Conservation (phyloP, 2,329 filamentous ascomycete species). For the Pyrenophora seminiperda region DNA sequence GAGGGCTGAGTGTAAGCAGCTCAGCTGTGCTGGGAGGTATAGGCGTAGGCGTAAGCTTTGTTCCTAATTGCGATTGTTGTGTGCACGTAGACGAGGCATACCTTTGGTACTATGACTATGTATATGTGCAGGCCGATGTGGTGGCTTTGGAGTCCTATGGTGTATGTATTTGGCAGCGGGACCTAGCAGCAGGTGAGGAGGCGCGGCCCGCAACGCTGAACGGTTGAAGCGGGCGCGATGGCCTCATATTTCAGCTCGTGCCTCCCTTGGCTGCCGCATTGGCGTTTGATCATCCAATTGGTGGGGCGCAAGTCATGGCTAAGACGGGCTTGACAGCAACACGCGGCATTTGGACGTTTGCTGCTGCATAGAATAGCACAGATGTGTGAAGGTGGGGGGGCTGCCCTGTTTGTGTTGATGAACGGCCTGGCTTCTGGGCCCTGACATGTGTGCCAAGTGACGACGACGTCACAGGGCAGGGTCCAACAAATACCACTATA, state of each 20-base stretch:
- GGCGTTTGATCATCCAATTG: constrained; percentile 27
- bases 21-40: constrained; percentile 25
- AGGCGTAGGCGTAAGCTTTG: constrained; percentile 12
- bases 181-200: constrained; percentile 13
- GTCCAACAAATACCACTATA: constrained; percentile 19
- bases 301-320: constrained; percentile 10
- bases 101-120: not conserved
- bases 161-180: constrained; percentile 5
- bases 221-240: constrained; percentile 19
- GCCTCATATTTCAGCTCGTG: constrained; percentile 19
- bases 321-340: constrained; percentile 4
- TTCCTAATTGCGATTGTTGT: not conserved
- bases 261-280: constrained; percentile 32
- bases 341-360: constrained; percentile 10
- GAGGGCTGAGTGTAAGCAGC: constrained; percentile 6
- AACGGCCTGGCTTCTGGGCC: not conserved
- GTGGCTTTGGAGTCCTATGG: not conserved
- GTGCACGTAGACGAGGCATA: not conserved
- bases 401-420: constrained; percentile 8
- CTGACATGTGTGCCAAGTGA: constrained; percentile 18
- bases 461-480: constrained; percentile 23
- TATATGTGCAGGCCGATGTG: not conserved
- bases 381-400: not conserved
- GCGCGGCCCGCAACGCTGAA: constrained; percentile 22
- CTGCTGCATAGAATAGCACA: constrained; percentile 6